phyloP scores from a whole-genome alignment of 768 basidiomycete species.

The Termitomyces sp. region DNA sequence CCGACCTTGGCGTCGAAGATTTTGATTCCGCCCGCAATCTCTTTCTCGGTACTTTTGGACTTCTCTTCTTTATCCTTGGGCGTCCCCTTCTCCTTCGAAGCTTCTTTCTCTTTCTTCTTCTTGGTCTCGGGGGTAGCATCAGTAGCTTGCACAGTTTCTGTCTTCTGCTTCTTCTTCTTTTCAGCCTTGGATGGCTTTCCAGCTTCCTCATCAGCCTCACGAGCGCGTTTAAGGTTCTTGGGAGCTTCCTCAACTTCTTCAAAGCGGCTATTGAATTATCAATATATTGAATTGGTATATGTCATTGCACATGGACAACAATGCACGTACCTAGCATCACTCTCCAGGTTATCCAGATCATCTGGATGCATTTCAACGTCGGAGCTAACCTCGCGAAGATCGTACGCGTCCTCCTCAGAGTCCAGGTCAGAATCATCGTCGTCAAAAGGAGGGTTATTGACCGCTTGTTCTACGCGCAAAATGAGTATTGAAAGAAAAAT shows the following conservation, averaged over 20 bases:
- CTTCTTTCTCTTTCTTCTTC: slow-evolving; percentile 23
- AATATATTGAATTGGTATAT: not conserved
- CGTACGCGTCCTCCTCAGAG: slow-evolving; percentile 38
- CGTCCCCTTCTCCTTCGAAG: slow-evolving; percentile 27
- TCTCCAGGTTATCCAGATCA: slow-evolving; percentile 55
- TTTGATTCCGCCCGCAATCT: slow-evolving; percentile 68
- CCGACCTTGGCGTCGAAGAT: slow-evolving; percentile 75
- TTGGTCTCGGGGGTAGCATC: slow-evolving; percentile 30
- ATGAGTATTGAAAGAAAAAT: not conserved
- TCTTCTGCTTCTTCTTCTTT: slow-evolving; percentile 79
- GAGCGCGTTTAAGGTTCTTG: slow-evolving; percentile 64
- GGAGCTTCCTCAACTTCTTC: slow-evolving; percentile 55
- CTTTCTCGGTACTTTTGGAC: slow-evolving; percentile 27
- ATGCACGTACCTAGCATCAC: slow-evolving; percentile 43
- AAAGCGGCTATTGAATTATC: slow-evolving; percentile 47
- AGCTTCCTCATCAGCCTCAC: slow-evolving; percentile 48
- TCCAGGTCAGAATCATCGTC: slow-evolving; percentile 41
- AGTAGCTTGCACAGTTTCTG: slow-evolving; percentile 34
- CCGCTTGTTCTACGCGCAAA: slow-evolving; percentile 40
- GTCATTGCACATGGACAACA: not conserved
- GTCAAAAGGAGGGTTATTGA: slow-evolving; percentile 43
- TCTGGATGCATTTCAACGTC: slow-evolving; percentile 74
- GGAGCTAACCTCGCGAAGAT: slow-evolving; percentile 73
- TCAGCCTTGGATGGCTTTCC: slow-evolving; percentile 44
- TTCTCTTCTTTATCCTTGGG: slow-evolving; percentile 21